A percentile compares a stretch with the other conserved stretches of the same genome.
Conservation (phyloP, 2,329 filamentous ascomycete genomes). For the Apiospora kogelbergensis region DNA sequence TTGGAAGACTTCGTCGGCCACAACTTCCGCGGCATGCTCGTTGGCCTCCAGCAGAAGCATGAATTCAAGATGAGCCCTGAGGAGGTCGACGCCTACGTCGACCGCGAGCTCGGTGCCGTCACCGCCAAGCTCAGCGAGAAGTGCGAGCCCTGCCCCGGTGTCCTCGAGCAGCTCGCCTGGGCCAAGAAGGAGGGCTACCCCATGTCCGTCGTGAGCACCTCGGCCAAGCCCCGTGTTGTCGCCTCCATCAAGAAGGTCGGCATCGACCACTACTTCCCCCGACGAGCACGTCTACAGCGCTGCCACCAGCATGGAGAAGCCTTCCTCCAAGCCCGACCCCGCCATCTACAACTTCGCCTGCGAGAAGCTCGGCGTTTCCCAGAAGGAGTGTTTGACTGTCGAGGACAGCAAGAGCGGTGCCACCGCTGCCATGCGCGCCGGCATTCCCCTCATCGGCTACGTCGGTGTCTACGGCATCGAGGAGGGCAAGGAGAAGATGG, state of each 20-base stretch:
- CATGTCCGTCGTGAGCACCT: conserved; percentile 70
- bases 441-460: conserved; percentile 71
- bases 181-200: conserved; percentile 59
- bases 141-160: conserved; percentile 60
- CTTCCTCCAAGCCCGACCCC: conserved; percentile 75
- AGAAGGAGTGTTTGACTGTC: conserved; percentile 65
- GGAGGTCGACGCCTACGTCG: conserved; percentile 65
- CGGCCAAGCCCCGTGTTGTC: conserved; percentile 65
- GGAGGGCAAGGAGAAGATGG: conserved; percentile 48
- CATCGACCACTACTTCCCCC: conserved; percentile 68
- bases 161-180: conserved; percentile 57
- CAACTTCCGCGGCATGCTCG: conserved; percentile 78
- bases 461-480: conserved; percentile 56
- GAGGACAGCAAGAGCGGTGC: conserved; percentile 75
- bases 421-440: conserved; percentile 66
- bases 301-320: conserved; percentile 63
- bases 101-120: conserved; percentile 67
- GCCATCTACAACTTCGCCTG: conserved; percentile 72
- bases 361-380: conserved; percentile 62
- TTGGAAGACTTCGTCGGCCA: conserved; percentile 74
- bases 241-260: conserved; percentile 68
- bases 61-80: conserved; percentile 60
- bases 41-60: conserved; percentile 66
- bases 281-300: conserved; percentile 69
- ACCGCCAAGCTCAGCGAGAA: conserved; percentile 66